These are phyloP conservation scores for Penicillium hesseltinei DNA, from an alignment of 2,329 filamentous ascomycete species.

Conservation along the genomic window DNA sequence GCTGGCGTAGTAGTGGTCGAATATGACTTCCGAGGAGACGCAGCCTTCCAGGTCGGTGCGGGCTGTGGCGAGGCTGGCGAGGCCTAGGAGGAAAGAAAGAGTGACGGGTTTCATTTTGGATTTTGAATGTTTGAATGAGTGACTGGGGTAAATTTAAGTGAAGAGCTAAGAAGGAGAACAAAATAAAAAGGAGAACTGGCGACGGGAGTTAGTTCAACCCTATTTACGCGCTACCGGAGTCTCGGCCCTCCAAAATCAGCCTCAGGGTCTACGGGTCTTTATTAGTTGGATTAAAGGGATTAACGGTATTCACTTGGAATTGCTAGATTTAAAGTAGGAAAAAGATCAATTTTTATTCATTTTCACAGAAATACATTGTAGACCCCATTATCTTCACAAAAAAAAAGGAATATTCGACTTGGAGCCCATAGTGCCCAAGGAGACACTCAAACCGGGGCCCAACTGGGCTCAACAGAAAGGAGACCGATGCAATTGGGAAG, in stretches of 20 bases:
- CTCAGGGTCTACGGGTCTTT: neutral
- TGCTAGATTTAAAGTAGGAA: neutral
- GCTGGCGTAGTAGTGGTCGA: conserved; percentile 27
- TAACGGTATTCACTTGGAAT: neutral
- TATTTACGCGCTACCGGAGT: neutral
- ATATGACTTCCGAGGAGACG: conserved; percentile 24
- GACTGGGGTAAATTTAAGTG: conserved; percentile 2
- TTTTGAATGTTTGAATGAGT: conserved; percentile 1
- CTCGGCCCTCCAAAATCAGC: neutral
- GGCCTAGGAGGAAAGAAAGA: conserved; percentile 20
- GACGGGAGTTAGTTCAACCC: neutral
- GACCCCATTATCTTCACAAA: neutral
- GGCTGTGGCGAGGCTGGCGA: conserved; percentile 15
- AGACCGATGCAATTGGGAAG: too few species aligned
- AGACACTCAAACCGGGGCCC: neutral
- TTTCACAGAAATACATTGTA: neutral
- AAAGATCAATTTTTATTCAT: neutral
- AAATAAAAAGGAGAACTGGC: neutral
- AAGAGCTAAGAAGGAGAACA: neutral
- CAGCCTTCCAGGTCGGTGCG: conserved; percentile 28
- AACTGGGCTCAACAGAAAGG: neutral
- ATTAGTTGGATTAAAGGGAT: neutral
- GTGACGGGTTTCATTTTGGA: conserved; percentile 23
- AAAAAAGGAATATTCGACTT: neutral
- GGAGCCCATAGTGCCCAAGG: neutral